Evolutionary conservation across 352 stramenopile genomes (phyloP).

Genomic region (Phytophthora sojae): DNA sequence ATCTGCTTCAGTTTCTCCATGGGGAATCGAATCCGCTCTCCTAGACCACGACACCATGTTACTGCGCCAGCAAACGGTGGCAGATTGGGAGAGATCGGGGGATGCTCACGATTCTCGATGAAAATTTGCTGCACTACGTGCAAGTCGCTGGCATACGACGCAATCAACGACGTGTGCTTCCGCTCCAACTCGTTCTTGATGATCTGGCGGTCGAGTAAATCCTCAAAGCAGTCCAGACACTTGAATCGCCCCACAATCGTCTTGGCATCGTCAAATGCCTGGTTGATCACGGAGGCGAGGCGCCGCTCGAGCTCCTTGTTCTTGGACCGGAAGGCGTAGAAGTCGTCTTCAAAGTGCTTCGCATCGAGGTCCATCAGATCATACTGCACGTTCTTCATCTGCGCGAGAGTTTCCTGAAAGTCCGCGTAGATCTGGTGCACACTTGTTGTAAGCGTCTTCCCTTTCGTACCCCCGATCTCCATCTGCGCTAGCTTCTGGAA

Average conservation of each 20-base stretch:
- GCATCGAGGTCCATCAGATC: slow-evolving; percentile 92
- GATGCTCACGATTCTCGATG: slow-evolving; percentile 83
- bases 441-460: slow-evolving; percentile 91
- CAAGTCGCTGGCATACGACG: slow-evolving; percentile 84
- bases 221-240: slow-evolving; percentile 93
- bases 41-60: slow-evolving; percentile 90
- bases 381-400: slow-evolving; percentile 87
- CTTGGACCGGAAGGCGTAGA: slow-evolving; percentile 90
- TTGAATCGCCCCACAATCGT: slow-evolving; percentile 90
- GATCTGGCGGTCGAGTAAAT: slow-evolving; percentile 83
- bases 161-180: slow-evolving; percentile 85
- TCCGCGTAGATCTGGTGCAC: slow-evolving; percentile 91
- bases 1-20: slow-evolving; percentile 91
- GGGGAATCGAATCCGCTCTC: slow-evolving; percentile 88
- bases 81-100: slow-evolving; percentile 90
- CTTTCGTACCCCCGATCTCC: slow-evolving; percentile 93
- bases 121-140: slow-evolving; percentile 91
- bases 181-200: slow-evolving; percentile 92
- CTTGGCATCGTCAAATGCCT: slow-evolving; percentile 93
- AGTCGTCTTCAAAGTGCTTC: slow-evolving; percentile 92
- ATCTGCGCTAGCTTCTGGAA: slow-evolving; percentile 90
- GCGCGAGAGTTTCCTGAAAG: slow-evolving; percentile 79
- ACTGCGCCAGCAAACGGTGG: slow-evolving; percentile 91
- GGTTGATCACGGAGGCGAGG: slow-evolving; percentile 90
- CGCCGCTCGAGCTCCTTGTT: slow-evolving; percentile 91